Percentiles rank a stretch among this genome's conserved stretches.
Conservation (phyloP, 768 basidiomycete species). For the Chalciporus chontae region DNA sequence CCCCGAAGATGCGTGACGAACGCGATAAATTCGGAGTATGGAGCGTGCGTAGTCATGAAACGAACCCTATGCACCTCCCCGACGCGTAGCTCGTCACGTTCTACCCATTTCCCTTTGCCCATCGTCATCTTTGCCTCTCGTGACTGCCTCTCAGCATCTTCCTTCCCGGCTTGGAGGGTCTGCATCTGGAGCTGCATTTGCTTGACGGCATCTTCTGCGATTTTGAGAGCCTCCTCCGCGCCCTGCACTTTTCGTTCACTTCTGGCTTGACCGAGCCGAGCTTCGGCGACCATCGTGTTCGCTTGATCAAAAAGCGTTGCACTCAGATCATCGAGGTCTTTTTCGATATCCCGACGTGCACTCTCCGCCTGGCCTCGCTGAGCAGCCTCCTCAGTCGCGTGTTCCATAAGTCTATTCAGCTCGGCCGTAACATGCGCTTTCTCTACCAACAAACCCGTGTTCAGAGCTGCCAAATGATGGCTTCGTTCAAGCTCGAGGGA, state of each 20-base stretch:
- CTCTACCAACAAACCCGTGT: constrained; percentile 90
- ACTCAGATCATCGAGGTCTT: constrained; percentile 92
- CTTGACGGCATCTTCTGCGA: constrained; percentile 84
- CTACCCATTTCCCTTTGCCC: constrained; percentile 71
- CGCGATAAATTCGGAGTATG: constrained; percentile 76
- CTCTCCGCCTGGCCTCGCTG: constrained; percentile 87
- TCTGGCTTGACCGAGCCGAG: constrained; percentile 59
- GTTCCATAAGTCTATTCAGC: constrained; percentile 90
- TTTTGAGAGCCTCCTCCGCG: constrained; percentile 71
- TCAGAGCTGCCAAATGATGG: constrained; percentile 84
- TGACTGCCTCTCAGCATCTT: constrained; percentile 51
- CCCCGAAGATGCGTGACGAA: constrained; percentile 77
- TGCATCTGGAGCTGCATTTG: constrained; percentile 88
- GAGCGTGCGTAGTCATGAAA: constrained; percentile 64
- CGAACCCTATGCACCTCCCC: constrained; percentile 34
- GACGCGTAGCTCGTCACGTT: constrained; percentile 32
- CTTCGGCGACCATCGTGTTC: constrained; percentile 97
- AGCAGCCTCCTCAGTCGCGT: constrained; percentile 91
- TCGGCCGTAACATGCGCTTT: constrained; percentile 86
- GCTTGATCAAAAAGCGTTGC: constrained; percentile 88
- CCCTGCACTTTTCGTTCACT: constrained; percentile 75
- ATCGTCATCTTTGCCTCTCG: constrained; percentile 47
- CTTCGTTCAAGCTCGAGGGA: constrained; percentile 82
- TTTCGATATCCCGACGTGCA: constrained; percentile 80
- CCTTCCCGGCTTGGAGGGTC: constrained; percentile 61